Base-by-base conservation (phyloP, 176 grass and related monocot genomes). In the Pontederia paniculata region DNA sequence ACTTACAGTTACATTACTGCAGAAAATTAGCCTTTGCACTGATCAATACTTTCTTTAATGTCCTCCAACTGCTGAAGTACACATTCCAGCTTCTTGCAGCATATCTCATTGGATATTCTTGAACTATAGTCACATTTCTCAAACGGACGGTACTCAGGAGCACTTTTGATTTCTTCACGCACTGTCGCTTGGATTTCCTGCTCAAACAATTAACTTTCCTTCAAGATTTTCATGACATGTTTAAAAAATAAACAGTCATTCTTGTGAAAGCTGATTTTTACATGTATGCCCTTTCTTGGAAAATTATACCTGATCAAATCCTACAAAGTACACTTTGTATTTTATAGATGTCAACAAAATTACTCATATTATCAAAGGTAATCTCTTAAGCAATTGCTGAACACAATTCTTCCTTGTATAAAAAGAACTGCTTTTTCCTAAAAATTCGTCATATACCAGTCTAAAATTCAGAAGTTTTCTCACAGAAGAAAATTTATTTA, bases 31-130 rank as follows among this genome's bases (percentile, higher is more conserved):
- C 62, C 45, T 53, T 47, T 68, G 21, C 62, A 64, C 13, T 84
- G 61, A 16, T 90, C 75, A 17, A 84, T 60, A 80, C 73, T 88
- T 63, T 80, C 71, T 65, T 84, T 80, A 77, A 97, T 82, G 17
- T 37, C 75, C 80, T 84, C 80, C 58, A 97, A 66, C 69, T 97
- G 81, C 57, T 82, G 80, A 22, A 75, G 76, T 13, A 97, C 50
- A 74, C 88, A 86, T 69, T 97, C 77, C 68, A 97, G 71, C 56
- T 88, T 97, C 59, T 90, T 90, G 15, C 60, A 76, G 15, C 83
- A 90, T 49, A 97, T 97, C 66, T 97, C 86, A 46, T 90, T 97
- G 76, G 93, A 69, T 48, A 88, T 90, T 75, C 80, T 97, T 28
- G 93, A 70, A 17, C 60, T 82, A 72, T 97, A 97, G 49, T 90